Percentiles rank a stretch among this genome's conserved stretches.
phyloP scores from a whole-genome alignment of 2,329 filamentous ascomycete genomes.

The Fusarium sp. region DNA sequence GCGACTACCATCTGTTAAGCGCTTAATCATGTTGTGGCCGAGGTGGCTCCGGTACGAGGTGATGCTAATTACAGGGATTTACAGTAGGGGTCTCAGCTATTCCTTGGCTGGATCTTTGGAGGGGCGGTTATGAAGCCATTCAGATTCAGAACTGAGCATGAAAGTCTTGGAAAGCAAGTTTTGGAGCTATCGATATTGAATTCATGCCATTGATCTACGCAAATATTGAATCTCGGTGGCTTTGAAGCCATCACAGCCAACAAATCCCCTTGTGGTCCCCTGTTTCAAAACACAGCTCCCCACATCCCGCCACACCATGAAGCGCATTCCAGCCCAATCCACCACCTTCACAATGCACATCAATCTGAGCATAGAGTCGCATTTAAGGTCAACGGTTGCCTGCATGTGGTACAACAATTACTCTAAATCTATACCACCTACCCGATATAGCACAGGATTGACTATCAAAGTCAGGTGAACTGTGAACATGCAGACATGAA shows the following conservation, averaged over 20 bases:
- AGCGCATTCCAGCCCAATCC: conserved; percentile 1
- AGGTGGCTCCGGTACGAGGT: neutral
- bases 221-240: neutral
- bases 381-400: neutral
- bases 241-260: conserved; percentile 13
- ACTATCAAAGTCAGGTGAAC: conserved; percentile 15
- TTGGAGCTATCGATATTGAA: neutral
- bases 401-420: conserved; percentile 3
- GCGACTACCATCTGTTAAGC: conserved; percentile 31
- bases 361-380: neutral
- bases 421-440: neutral
- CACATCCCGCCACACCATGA: conserved; percentile 11
- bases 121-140: conserved; percentile 12
- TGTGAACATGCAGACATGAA: neutral
- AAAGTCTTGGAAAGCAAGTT: neutral
- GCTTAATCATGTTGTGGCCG: neutral
- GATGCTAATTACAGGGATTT: conserved; percentile 4
- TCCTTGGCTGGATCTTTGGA: neutral
- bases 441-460: neutral
- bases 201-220: neutral
- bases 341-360: neutral
- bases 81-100: neutral
- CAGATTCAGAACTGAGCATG: neutral
- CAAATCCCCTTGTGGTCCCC: conserved; percentile 2
- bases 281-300: conserved; percentile 25